These are phyloP conservation scores for Exophiala sp. DNA, from an alignment of 2,329 filamentous ascomycete genomes.

Conservation along the genomic window DNA sequence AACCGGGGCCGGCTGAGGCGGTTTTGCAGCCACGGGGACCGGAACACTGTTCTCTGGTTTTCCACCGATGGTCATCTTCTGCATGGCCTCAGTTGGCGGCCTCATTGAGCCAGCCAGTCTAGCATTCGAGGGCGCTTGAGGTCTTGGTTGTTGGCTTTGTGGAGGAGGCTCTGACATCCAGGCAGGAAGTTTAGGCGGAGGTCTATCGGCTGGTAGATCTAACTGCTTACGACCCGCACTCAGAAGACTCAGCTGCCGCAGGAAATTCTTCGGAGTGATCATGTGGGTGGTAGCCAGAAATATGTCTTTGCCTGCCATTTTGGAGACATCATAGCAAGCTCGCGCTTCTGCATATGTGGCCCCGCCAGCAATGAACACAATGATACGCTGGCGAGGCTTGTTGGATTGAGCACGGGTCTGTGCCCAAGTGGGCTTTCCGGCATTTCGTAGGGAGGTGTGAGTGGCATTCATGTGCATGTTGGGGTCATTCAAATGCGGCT, in stretches of 20 bases:
- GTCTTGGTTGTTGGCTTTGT: conserved; percentile 26
- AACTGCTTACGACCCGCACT: conserved; percentile 68
- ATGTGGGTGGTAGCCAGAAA: conserved; percentile 88
- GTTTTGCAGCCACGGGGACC: background rate
- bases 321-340: conserved; percentile 79
- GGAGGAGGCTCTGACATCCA: conserved; percentile 63
- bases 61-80: conserved; percentile 24
- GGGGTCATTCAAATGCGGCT: conserved; percentile 54
- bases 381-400: conserved; percentile 82
- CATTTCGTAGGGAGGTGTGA: conserved; percentile 75
- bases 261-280: conserved; percentile 75
- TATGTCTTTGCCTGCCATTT: conserved; percentile 68
- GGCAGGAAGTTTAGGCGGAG: conserved; percentile 72
- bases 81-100: conserved; percentile 25
- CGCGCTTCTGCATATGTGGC: conserved; percentile 89
- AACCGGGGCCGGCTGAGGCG: conserved; percentile 8
- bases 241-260: conserved; percentile 76
- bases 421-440: conserved; percentile 85
- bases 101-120: conserved; percentile 7
- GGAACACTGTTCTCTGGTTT: conserved; percentile 31
- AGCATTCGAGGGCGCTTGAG: conserved; percentile 21
- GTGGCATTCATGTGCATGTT: conserved; percentile 47
- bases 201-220: conserved; percentile 73
- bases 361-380: conserved; percentile 92
- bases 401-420: conserved; percentile 65